Evolutionary conservation across 257 asterid species (phyloP).

Genomic region (Avicennia marina): DNA sequence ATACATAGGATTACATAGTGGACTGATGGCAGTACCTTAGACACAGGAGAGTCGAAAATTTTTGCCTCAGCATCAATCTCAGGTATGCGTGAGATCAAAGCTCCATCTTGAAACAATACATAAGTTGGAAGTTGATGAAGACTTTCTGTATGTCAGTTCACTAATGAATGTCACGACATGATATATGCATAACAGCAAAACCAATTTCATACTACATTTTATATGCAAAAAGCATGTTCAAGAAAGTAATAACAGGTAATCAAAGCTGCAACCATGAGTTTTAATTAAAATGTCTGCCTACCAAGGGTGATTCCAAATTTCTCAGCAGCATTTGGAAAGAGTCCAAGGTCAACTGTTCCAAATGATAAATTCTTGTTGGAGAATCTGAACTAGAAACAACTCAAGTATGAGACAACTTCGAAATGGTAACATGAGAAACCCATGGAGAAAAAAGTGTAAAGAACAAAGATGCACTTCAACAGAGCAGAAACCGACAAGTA

Average conservation of each 20-base stretch:
- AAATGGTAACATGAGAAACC: neutral
- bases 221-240: neutral
- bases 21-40: constrained; percentile 54
- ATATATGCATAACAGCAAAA: no score
- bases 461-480: constrained; percentile 1
- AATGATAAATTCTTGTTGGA: constrained; percentile 76
- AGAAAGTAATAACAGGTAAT: constrained; percentile 7
- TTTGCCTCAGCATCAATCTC: constrained; percentile 53
- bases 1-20: neutral
- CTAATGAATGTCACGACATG: constrained; percentile 21
- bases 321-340: constrained; percentile 96
- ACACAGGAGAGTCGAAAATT: constrained; percentile 46
- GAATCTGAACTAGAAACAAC: constrained; percentile 47
- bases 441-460: neutral
- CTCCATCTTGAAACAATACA: constrained; percentile 69
- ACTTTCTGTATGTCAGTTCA: constrained; percentile 41
- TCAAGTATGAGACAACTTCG: constrained; percentile 21
- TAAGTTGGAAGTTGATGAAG: constrained; percentile 74
- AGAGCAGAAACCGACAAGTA: neutral
- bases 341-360: constrained; percentile 89
- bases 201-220: neutral
- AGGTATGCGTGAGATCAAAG: constrained; percentile 55
- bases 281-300: constrained; percentile 24
- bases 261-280: neutral
- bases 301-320: constrained; percentile 80